Evolutionary conservation across 768 basidiomycete genomes (phyloP).

Genomic region (Mycena maculata): DNA sequence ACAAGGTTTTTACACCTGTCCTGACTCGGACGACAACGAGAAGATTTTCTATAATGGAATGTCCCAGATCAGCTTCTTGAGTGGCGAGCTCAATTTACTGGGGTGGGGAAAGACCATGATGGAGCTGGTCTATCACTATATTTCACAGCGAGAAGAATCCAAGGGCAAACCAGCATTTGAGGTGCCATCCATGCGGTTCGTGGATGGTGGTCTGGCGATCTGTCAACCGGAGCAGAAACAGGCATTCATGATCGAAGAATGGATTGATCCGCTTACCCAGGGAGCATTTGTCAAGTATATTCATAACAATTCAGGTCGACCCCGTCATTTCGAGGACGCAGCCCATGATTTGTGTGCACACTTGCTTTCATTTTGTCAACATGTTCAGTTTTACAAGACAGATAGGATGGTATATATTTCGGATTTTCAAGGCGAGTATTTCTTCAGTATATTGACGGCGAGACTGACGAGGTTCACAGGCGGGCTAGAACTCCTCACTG

Average conservation of each 20-base stretch:
- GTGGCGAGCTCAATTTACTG: conserved; percentile 4
- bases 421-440: conserved; percentile 34
- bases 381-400: conserved; percentile 35
- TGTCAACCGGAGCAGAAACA: background rate
- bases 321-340: background rate
- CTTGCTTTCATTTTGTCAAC: conserved; percentile 36
- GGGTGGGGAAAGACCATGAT: conserved; percentile 8
- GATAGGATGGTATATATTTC: conserved; percentile 30
- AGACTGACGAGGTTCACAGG: background rate
- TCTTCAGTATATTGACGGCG: background rate
- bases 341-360: background rate
- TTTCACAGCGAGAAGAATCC: background rate
- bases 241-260: background rate
- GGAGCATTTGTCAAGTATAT: conserved; percentile 8
- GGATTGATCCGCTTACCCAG: background rate
- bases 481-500: background rate
- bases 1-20: background rate
- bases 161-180: background rate
- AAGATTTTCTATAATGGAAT: background rate
- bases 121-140: background rate
- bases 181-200: conserved; percentile 1
- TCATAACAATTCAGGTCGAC: background rate
- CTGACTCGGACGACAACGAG: background rate
- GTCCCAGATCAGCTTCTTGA: background rate
- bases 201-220: background rate